A percentile compares a stretch with the other conserved stretches of the same genome.
Evolutionary conservation across 148 eudicot species (phyloP).

Genomic region (Nepenthes mirabilis): DNA sequence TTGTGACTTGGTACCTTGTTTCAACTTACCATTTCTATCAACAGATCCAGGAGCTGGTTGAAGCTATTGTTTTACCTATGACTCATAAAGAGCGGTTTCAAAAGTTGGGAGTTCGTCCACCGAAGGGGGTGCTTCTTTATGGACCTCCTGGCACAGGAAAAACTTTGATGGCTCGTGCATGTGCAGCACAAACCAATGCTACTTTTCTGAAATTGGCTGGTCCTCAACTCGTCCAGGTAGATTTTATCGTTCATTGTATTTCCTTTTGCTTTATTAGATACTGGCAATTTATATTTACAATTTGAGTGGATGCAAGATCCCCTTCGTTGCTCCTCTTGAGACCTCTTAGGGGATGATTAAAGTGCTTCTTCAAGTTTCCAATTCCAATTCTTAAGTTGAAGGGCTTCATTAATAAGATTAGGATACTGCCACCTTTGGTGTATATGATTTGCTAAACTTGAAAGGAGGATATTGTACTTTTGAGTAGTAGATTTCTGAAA

Average conservation of each 20-base stretch:
- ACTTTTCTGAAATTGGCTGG: slow-evolving; percentile 94
- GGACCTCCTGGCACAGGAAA: slow-evolving; percentile 99
- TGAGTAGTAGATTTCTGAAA: no score
- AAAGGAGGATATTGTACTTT: no score
- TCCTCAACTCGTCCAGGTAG: slow-evolving; percentile 97
- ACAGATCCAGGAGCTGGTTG: slow-evolving; percentile 90
- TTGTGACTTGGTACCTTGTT: not conserved
- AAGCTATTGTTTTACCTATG: slow-evolving; percentile 97
- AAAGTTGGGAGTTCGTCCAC: slow-evolving; percentile 87
- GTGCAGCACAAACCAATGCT: slow-evolving; percentile 99
- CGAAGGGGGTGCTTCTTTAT: slow-evolving; percentile 90
- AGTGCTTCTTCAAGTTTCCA: no score
- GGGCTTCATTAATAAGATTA: no score
- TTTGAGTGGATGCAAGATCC: no score
- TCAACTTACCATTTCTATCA: not conserved
- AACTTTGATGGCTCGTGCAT: slow-evolving; percentile 97
- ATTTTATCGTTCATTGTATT: not conserved
- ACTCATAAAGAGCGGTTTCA: slow-evolving; percentile 91
- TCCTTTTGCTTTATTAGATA: no score
- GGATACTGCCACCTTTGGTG: no score
- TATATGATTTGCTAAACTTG: no score
- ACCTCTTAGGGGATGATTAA: no score
- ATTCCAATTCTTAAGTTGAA: no score
- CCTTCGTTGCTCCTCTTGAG: no score
- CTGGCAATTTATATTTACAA: not conserved